Conservation (phyloP, 306 rosid species). For the Castanea mollissima region DNA sequence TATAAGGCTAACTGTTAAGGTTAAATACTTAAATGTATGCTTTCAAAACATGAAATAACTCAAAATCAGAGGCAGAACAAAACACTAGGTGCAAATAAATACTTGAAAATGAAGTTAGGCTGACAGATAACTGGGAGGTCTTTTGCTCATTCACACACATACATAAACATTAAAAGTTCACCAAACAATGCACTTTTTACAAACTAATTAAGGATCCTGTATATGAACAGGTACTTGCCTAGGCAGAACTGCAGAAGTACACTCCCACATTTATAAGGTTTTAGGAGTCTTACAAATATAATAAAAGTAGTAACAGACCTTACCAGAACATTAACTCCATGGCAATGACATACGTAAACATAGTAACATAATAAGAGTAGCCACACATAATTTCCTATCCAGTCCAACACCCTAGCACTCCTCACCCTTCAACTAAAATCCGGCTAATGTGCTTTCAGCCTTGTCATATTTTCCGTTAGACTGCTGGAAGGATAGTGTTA, state of each 20-base stretch:
- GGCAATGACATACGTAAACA: constrained; percentile 27
- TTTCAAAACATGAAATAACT: constrained; percentile 10
- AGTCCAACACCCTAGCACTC: constrained; percentile 29
- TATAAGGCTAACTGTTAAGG: background rate
- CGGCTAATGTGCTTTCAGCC: constrained; percentile 7
- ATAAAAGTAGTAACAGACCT: constrained; percentile 28
- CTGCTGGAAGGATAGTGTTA: constrained; percentile 34
- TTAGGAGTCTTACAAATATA: constrained; percentile 23
- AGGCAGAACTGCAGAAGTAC: background rate
- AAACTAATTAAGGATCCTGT: constrained; percentile 32
- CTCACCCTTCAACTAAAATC: constrained; percentile 16
- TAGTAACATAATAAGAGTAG: constrained; percentile 27
- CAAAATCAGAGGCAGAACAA: too few relatives aligned
- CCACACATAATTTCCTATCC: constrained; percentile 38
- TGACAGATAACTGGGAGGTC: constrained; percentile 16
- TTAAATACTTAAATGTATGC: background rate
- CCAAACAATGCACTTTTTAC: constrained; percentile 45
- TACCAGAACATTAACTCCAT: constrained; percentile 31
- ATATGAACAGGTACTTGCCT: constrained; percentile 32
- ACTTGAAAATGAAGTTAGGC: constrained; percentile 1
- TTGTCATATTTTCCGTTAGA: constrained; percentile 20
- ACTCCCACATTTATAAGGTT: constrained; percentile 28
- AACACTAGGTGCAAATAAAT: background rate
- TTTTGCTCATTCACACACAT: constrained; percentile 23
- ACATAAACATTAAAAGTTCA: constrained; percentile 23